These are phyloP conservation scores for Pseudonitzschia delicatissima DNA, from an alignment of 108 stramenopile genomes.

Conservation along the genomic window DNA sequence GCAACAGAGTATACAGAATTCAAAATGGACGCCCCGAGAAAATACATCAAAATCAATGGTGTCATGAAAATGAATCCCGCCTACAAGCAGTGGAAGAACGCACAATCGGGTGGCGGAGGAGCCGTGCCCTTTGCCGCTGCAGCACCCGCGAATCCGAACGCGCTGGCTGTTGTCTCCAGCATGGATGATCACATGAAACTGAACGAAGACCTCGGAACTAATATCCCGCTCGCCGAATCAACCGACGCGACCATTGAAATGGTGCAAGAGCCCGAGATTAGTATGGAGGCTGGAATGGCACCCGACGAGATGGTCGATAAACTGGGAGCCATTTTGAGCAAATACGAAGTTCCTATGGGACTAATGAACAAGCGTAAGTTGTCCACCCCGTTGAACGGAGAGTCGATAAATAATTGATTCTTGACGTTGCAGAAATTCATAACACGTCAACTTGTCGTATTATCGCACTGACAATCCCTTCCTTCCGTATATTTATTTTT, in stretches of 20 bases:
- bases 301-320: constrained; percentile 46
- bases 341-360: constrained; percentile 59
- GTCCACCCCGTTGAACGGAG: not conserved
- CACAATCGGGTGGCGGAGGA: constrained; percentile 28
- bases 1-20: not conserved
- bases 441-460: not conserved
- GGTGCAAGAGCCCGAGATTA: constrained; percentile 57
- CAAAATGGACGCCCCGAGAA: constrained; percentile 33
- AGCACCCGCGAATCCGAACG: constrained; percentile 7
- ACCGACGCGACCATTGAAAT: constrained; percentile 51
- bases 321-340: constrained; percentile 34
- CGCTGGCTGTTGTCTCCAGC: constrained; percentile 37
- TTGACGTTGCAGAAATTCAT: not conserved
- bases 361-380: constrained; percentile 40
- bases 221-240: constrained; percentile 40
- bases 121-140: not conserved
- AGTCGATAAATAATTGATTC: not conserved
- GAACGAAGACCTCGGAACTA: constrained; percentile 33
- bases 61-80: constrained; percentile 58
- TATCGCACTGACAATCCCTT: too few species aligned
- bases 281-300: constrained; percentile 38
- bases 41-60: constrained; percentile 53
- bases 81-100: constrained; percentile 41
- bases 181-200: constrained; percentile 47
- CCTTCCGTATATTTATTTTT: not conserved